Conservation (phyloP, 345 rosid species). For the Corymbia maculata region DNA sequence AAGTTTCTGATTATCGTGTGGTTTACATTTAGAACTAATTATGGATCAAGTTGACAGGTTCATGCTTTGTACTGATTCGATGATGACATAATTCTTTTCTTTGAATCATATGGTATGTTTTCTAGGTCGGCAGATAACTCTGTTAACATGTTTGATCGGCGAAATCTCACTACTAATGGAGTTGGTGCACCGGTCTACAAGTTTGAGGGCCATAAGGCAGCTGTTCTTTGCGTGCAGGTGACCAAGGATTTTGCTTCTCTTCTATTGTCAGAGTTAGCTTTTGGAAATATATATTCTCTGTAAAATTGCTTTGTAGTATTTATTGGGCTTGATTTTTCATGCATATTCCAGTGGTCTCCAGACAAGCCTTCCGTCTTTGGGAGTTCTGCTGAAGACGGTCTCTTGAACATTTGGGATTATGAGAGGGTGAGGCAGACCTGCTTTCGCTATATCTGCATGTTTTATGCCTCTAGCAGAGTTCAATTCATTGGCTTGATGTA, state of each 20-base stretch:
- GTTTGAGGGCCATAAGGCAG: constrained; percentile 88
- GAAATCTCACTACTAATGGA: constrained; percentile 72
- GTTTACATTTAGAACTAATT: not conserved
- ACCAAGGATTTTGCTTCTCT: not conserved
- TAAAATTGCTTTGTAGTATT: not conserved
- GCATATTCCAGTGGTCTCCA: constrained; percentile 71
- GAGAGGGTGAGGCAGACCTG: constrained; percentile 45
- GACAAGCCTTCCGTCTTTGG: constrained; percentile 88
- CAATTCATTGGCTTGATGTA: not conserved
- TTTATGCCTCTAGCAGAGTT: not conserved
- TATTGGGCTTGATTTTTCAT: not conserved
- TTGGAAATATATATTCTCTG: not conserved
- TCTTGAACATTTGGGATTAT: constrained; percentile 89
- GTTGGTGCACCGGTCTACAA: constrained; percentile 64
- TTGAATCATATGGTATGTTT: not conserved
- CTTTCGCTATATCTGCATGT: not conserved
- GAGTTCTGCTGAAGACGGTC: constrained; percentile 94
- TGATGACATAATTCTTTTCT: not conserved
- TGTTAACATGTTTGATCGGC: constrained; percentile 81
- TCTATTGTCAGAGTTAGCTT: not conserved
- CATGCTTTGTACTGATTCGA: not conserved
- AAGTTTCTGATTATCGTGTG: not conserved
- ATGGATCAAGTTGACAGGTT: not conserved
- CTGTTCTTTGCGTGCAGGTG: constrained; percentile 95
- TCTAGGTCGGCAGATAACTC: constrained; percentile 95